Base-by-base conservation (phyloP, 2,329 filamentous ascomycete genomes). In the Arthrobotrys musiformis region DNA sequence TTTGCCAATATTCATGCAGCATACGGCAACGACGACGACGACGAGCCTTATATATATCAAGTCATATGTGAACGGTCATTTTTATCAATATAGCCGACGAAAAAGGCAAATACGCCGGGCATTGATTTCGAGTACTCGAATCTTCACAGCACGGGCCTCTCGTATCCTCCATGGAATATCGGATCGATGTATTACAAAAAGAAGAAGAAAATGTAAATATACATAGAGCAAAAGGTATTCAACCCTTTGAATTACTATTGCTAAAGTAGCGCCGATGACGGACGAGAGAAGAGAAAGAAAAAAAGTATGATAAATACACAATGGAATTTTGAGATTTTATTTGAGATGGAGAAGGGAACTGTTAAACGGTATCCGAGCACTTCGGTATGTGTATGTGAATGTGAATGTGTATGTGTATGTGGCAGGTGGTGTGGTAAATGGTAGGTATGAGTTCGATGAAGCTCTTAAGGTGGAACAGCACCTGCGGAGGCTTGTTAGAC, bases 141-240 rank as follows among this genome's bases (percentile, higher is more conserved):
- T 52, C n/a, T 52, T 30, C 48, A 56, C 8, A 22, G 50, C 28
- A 15, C 11, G 28, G 15, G n/a, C 28, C 1, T 33, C n/a, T 2
- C 22, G 48, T 33, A 13, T 54, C n/a, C 26, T 19, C 48, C 1
- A 56, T 7, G 7, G 8, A 35, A 7, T 19, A 9, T 13, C 6
- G 6, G n/a, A 22, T 9, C 22, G 7, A 9, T 37, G 50, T 50
- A 50, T 60, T 1, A 15, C 7, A 24, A 44, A 48, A 28, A 26
- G 28, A 60, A 17, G 50, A 28, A 3, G 24, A 46, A 37, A 54
- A 54, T 63, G 26, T 72, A 70, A 50, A 72, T 72, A 70, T 70
- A 78, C 60, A 78, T n/a, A 46, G 44, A 37, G 58, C 4, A 66
- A 62, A 35, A 19, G 28, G 5, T 61, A 11, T 50, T 48, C 35